Percentiles rank a stretch among this genome's conserved stretches.
Evolutionary conservation across 345 rosid species (phyloP).

Genomic region (Passiflora organensis): DNA sequence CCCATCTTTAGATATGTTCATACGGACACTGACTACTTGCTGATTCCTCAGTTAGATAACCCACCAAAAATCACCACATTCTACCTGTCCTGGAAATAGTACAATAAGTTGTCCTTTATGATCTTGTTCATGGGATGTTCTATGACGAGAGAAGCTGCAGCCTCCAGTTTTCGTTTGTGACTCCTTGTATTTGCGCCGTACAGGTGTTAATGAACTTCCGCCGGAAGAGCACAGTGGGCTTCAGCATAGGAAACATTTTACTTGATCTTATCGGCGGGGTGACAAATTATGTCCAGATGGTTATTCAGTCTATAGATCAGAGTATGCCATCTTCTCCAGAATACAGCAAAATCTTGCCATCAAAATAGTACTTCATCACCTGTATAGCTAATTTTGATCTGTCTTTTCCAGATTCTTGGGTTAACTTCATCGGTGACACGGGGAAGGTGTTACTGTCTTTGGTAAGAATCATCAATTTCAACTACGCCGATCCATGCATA

Average conservation of each 20-base stretch:
- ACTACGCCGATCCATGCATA: neutral
- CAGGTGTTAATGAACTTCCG: constrained; percentile 80
- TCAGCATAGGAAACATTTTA: constrained; percentile 82
- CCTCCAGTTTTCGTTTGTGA: too few species aligned
- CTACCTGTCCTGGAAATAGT: too few species aligned
- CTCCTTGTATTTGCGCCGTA: too few species aligned
- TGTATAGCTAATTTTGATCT: neutral
- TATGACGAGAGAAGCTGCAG: too few species aligned
- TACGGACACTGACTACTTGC: neutral
- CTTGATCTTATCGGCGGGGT: constrained; percentile 83
- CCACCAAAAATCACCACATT: too few species aligned
- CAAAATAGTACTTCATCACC: neutral
- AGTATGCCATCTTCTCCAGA: constrained; percentile 30
- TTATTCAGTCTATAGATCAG: constrained; percentile 79
- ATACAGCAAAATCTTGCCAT: constrained; percentile 5
- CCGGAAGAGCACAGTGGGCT: constrained; percentile 87
- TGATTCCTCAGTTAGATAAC: too few species aligned
- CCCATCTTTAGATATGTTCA: neutral
- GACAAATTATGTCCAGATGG: constrained; percentile 69
- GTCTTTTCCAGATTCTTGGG: constrained; percentile 67
- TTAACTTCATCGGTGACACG: constrained; percentile 81
- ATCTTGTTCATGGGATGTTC: too few species aligned
- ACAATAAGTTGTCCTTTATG: too few species aligned
- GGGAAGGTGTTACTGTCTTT: constrained; percentile 80
- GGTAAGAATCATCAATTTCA: constrained; percentile 32